A percentile compares a stretch with the other conserved stretches of the same genome.
Conservation (phyloP, 257 asterid genomes). For the Catharanthus roseus region DNA sequence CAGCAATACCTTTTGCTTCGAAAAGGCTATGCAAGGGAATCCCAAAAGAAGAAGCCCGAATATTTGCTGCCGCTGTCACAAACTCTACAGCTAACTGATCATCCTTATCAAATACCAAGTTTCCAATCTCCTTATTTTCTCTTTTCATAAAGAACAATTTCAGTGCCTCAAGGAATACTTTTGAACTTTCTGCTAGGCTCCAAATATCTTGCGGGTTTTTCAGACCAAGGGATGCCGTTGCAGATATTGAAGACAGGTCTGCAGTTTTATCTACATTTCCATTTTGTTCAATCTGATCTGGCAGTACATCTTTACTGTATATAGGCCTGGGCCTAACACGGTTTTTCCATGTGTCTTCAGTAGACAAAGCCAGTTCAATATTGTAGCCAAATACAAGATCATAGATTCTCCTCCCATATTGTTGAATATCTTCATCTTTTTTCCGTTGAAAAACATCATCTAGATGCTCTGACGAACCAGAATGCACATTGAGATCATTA, state of each 20-base stretch:
- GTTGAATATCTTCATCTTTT: constrained; percentile 60
- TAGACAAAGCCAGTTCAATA: constrained; percentile 80
- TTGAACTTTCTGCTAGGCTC: constrained; percentile 83
- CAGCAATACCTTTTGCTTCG: constrained; percentile 97
- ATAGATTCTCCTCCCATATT: constrained; percentile 80
- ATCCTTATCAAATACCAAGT: constrained; percentile 89
- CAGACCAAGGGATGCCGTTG: constrained; percentile 75
- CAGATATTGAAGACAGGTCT: constrained; percentile 55
- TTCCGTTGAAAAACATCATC: constrained; percentile 74
- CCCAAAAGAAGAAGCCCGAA: constrained; percentile 96
- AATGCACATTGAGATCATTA: constrained; percentile 81
- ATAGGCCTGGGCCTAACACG: constrained; percentile 87
- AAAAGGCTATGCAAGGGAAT: constrained; percentile 95
- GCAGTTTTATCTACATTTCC: constrained; percentile 53
- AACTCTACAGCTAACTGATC: constrained; percentile 97
- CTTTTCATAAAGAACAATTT: constrained; percentile 60
- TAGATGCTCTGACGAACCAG: constrained; percentile 51
- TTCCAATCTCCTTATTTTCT: constrained; percentile 95
- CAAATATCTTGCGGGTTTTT: constrained; percentile 91
- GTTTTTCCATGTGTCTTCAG: constrained; percentile 87
- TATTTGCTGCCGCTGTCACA: constrained; percentile 98
- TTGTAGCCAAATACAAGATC: constrained; percentile 96
- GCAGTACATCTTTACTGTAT: constrained; percentile 55
- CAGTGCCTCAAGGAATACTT: constrained; percentile 77
- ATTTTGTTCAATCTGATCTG: constrained; percentile 40